Percentiles rank a stretch among this genome's conserved stretches.
Conservation (phyloP, 495 filamentous ascomycete genomes). For the Friedmanniomyces endolithicus region DNA sequence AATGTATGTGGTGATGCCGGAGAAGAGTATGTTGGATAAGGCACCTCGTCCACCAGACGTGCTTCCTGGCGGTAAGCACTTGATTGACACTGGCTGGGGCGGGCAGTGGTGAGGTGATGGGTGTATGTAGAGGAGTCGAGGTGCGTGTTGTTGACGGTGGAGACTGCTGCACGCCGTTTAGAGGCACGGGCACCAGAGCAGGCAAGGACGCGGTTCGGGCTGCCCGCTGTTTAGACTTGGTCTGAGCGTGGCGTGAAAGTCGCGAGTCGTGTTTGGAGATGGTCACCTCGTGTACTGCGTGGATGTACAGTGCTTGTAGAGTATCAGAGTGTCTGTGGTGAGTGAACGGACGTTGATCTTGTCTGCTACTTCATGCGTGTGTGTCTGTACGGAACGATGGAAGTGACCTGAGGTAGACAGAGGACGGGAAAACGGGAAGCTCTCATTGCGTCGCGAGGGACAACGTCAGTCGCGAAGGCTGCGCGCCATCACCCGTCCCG, state of each 20-base stretch:
- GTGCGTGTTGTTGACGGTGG: background rate
- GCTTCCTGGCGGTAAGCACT: background rate
- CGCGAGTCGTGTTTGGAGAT: background rate
- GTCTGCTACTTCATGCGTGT: too few species aligned
- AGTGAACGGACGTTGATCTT: too few species aligned
- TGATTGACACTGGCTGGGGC: background rate
- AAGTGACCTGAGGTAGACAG: background rate
- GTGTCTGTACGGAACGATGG: too few species aligned
- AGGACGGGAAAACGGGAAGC: background rate
- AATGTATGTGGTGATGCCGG: conserved; percentile 10
- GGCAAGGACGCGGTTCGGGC: too few species aligned
- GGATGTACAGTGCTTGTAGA: too few species aligned
- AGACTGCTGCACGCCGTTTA: background rate
- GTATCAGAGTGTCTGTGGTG: too few species aligned
- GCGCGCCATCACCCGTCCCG: too few species aligned
- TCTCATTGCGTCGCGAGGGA: background rate
- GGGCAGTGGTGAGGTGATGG: background rate
- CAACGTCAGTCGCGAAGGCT: background rate
- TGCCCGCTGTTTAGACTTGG: too few species aligned
- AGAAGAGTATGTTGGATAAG: conserved; percentile 2
- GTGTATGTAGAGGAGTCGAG: background rate
- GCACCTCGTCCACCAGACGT: conserved; percentile 1
- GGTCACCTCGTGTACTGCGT: background rate
- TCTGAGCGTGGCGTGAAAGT: background rate
- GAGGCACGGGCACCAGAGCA: too few species aligned